Evolutionary conservation across 139 green algal species (phyloP), one percentile per base, ranked within the genome.

Genomic region (Limnomonas spitsbergensis): DNA sequence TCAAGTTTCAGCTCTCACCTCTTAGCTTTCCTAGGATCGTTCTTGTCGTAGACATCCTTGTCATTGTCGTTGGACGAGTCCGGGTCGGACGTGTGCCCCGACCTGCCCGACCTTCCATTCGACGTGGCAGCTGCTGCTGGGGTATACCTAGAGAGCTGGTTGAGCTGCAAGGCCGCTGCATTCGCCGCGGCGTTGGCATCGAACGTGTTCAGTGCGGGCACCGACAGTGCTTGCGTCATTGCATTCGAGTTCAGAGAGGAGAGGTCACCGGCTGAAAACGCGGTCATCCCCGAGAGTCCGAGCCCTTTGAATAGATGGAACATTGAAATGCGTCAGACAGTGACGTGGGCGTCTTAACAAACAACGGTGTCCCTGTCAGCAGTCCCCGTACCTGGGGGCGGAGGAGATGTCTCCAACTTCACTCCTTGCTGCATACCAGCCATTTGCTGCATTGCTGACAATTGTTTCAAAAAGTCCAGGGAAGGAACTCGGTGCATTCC

Each of bases 401-500:
- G 47, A 29, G 47, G 14, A 14, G 47, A 20, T 61, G 47, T 20
- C 20, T 61, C 47, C 20, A 61, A 61, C 20, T 61, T 61, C 47
- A 61, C 47, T 61, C 14, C 47, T 20, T 61, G 47, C 14, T 61
- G 47, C 14, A 20, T 20, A 14, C 47, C 47, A 61, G 47, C 14
- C 47, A 61, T 61, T 61, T 61, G 47, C 47, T 61, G 47, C 47
- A 61, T 61, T 61, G 47, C 47, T 61, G 47, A 61, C 31, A 75
- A 75, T 9, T 35, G 68, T 42, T 31, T 35, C 36, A 75, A 75
- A 9, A 75, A 42, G 36, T 75, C 68, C 68, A 75, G 7, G 3
- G 68, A 75, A 26, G 31, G 24, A 9, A 75, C 36, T 40, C 68
- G 68, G 3, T 31, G 68, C 68, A 75, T 75, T 4, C 68, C 32